Evolutionary conservation across 768 basidiomycete species (phyloP).

Genomic region (Roridomyces roridus): DNA sequence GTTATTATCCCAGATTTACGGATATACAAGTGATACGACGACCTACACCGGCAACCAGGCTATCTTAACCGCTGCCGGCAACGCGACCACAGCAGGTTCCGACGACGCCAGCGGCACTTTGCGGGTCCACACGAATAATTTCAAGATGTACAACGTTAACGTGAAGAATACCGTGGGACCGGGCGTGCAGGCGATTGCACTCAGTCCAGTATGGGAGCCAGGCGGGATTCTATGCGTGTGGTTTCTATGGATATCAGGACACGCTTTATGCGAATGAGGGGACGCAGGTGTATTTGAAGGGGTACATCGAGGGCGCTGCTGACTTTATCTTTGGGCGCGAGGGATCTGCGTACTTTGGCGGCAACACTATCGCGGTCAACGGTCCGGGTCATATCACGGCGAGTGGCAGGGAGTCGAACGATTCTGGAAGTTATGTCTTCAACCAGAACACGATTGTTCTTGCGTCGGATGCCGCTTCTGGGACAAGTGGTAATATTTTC

Average conservation of each 20-base stretch:
- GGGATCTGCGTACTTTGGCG: constrained; percentile 51
- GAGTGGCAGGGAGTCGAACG: constrained; percentile 50
- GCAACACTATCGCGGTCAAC: constrained; percentile 53
- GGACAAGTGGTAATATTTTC: constrained; percentile 42
- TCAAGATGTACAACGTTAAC: constrained; percentile 57
- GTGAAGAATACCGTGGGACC: constrained; percentile 53
- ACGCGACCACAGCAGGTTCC: constrained; percentile 44
- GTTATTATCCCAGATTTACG: constrained; percentile 41
- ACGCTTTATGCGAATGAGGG: constrained; percentile 53
- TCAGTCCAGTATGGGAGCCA: constrained; percentile 56
- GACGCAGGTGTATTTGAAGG: constrained; percentile 52
- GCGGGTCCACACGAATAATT: constrained; percentile 53
- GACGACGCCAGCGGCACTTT: constrained; percentile 56
- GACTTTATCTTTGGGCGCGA: constrained; percentile 59
- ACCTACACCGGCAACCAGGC: constrained; percentile 47
- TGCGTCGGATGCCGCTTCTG: constrained; percentile 44
- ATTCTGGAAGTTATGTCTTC: constrained; percentile 53
- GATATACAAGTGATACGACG: constrained; percentile 48
- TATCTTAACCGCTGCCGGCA: constrained; percentile 42
- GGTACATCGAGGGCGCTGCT: constrained; percentile 57
- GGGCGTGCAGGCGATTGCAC: constrained; percentile 54
- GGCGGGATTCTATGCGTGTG: constrained; percentile 52
- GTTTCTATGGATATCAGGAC: constrained; percentile 55
- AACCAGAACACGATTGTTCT: constrained; percentile 50
- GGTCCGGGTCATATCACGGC: constrained; percentile 55